Evolutionary conservation across 2,329 filamentous ascomycete species (phyloP).

Genomic region (Paraconiothyrium brasiliense): DNA sequence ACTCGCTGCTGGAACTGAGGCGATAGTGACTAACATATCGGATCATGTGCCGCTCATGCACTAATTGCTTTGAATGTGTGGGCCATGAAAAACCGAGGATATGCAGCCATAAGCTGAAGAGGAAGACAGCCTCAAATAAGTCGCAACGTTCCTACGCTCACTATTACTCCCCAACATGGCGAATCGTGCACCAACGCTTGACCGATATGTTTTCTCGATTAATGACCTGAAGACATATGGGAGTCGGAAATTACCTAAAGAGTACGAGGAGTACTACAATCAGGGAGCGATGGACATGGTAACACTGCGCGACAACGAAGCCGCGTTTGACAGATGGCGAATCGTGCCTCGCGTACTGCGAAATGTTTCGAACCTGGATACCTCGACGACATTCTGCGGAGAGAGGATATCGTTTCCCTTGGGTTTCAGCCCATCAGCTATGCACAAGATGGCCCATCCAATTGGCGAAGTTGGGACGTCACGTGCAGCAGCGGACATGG

Average conservation of each 20-base stretch:
- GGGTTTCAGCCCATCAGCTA: slow-evolving; percentile 65
- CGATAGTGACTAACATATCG: not conserved
- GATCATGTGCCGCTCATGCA: not conserved
- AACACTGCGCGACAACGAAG: slow-evolving; percentile 51
- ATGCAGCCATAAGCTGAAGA: not conserved
- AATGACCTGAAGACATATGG: slow-evolving; percentile 44
- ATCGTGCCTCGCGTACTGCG: slow-evolving; percentile 45
- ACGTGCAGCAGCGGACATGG: slow-evolving; percentile 65
- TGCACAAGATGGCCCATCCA: slow-evolving; percentile 70
- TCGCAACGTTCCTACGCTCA: not conserved
- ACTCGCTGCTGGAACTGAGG: not conserved
- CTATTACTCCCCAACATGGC: slow-evolving; percentile 17
- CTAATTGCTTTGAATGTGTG: not conserved
- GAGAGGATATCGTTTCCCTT: slow-evolving; percentile 48
- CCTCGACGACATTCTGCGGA: slow-evolving; percentile 37
- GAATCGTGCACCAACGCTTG: slow-evolving; percentile 21
- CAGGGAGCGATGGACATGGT: slow-evolving; percentile 65
- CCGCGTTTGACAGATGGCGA: slow-evolving; percentile 44
- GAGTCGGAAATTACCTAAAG: slow-evolving; percentile 51
- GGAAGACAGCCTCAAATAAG: not conserved
- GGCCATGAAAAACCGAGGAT: not conserved
- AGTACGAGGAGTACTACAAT: slow-evolving; percentile 64
- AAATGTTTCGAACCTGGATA: slow-evolving; percentile 40
- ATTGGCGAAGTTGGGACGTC: slow-evolving; percentile 71
- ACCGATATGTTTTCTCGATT: slow-evolving; percentile 23